These are phyloP conservation scores for Phytophthora cryptogea DNA, from an alignment of 352 stramenopile species.

Conservation along the genomic window DNA sequence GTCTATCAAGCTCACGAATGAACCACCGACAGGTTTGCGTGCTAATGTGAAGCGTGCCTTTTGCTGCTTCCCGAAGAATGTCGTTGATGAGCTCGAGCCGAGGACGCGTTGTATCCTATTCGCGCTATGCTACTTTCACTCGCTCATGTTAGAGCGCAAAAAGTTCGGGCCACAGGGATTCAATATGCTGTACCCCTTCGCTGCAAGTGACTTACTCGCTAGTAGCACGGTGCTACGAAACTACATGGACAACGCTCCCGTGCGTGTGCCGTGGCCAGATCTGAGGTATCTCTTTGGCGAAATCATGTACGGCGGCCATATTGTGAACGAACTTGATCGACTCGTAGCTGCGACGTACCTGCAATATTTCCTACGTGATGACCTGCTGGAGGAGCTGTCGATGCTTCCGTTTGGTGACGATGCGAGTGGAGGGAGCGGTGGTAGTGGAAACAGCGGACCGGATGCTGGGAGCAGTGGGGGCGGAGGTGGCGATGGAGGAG, in stretches of 20 bases:
- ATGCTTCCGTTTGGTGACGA: slow-evolving; percentile 89
- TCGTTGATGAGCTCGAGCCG: slow-evolving; percentile 85
- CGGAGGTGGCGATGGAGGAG: slow-evolving; percentile 20
- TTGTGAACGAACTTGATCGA: slow-evolving; percentile 84
- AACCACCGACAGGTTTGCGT: slow-evolving; percentile 85
- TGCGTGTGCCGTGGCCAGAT: slow-evolving; percentile 90
- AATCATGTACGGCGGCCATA: slow-evolving; percentile 91
- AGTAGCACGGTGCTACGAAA: slow-evolving; percentile 88
- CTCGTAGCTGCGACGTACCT: slow-evolving; percentile 86
- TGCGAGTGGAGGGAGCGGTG: slow-evolving; percentile 27
- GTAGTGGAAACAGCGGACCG: slow-evolving; percentile 19
- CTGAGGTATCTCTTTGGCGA: slow-evolving; percentile 89
- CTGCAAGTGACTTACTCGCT: slow-evolving; percentile 81
- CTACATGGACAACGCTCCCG: slow-evolving; percentile 92
- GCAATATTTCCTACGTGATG: slow-evolving; percentile 87
- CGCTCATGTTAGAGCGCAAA: slow-evolving; percentile 91
- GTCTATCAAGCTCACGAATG: slow-evolving; percentile 91
- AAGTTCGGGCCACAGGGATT: slow-evolving; percentile 92
- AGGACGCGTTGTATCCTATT: slow-evolving; percentile 90
- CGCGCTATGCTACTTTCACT: slow-evolving; percentile 93
- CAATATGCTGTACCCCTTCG: slow-evolving; percentile 92
- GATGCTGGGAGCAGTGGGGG: slow-evolving; percentile 33
- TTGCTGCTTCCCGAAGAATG: slow-evolving; percentile 68
- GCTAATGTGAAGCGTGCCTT: slow-evolving; percentile 90
- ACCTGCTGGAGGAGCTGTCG: slow-evolving; percentile 89